Base-by-base conservation (phyloP, 2,329 filamentous ascomycete species). In the Paracorniculantispora psalliotae region DNA sequence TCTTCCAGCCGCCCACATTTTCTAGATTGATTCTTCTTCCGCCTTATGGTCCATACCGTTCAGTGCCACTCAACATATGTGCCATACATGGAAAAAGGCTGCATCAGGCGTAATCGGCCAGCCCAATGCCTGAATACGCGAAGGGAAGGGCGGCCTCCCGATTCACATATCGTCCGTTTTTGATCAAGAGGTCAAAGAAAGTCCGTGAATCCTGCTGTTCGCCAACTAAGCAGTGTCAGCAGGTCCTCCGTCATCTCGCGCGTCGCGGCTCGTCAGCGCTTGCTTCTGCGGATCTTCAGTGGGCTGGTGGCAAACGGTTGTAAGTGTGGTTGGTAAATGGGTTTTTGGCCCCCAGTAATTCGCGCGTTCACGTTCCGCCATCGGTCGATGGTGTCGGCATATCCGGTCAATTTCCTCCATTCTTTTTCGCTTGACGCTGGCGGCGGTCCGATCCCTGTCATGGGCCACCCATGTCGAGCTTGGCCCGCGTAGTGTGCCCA, bases 401-500 rank as follows among this genome's bases (percentile, higher is more conserved):
- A 39, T 52, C 13, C 15, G 1, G 39, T 52, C 49, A 19, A 52
- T 39, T 17, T 25, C 19, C 30, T 52, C 33, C 49, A 52, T 19
- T 39, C n/a, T 39, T 10, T 26, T 19, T 52, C 33, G 49, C 49
- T 39, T 39, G 49, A 25, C 12, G 30, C 19, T 52, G 33, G 49
- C 39, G 30, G 9, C 49, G 39, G 33, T 33, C 33, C n/a, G 49
- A 52, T 52, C 25, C 19, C 39, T 39, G 37, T 52, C 49, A 21
- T 15, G 30, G 25, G 37, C 49, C 33, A 39, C 49, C 49, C 49
- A 52, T 30, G 49, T 25, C 30, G 49, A 52, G 49, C 49, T 52
- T 52, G 49, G 49, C 12, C 49, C 49, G 33, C 49, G 49, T 17
- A 52, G 49, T 37, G 19, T 19, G 49, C 30, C 49, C 49, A 52